These are phyloP conservation scores for Phytophthora agathidicida DNA, from an alignment of 352 stramenopile genomes.

Conservation along the genomic window DNA sequence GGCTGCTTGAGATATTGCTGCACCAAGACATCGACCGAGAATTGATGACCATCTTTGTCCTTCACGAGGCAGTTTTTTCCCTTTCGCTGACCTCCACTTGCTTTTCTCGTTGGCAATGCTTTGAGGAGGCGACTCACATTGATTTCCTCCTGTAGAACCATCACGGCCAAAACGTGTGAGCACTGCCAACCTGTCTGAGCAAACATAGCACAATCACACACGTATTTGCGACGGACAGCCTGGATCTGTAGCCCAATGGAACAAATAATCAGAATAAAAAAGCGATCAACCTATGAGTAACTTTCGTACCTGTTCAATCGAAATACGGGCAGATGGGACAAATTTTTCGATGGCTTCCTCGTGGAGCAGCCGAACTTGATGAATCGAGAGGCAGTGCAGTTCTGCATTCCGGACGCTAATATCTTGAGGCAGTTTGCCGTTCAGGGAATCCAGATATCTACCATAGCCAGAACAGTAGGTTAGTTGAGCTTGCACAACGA, in stretches of 20 bases:
- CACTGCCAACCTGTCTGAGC: conserved; percentile 9
- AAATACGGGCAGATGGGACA: background rate
- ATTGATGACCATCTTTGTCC: background rate
- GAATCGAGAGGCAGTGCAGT: conserved; percentile 9
- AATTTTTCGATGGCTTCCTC: background rate
- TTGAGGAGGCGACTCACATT: background rate
- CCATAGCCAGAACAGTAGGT: background rate
- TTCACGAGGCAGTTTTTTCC: background rate
- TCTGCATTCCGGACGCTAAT: background rate
- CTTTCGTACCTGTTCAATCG: background rate
- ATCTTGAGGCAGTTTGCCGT: conserved; percentile 1
- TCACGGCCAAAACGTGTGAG: conserved; percentile 8
- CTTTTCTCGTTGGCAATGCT: conserved; percentile 5
- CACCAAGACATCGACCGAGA: conserved; percentile 1
- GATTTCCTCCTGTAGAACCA: conserved; percentile 7
- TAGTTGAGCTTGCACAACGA: too few species aligned
- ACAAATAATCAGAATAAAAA: background rate
- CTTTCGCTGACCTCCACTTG: conserved; percentile 9
- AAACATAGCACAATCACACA: conserved; percentile 11
- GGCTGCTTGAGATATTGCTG: background rate
- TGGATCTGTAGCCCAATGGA: background rate
- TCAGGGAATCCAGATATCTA: conserved; percentile 12
- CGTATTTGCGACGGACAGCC: conserved; percentile 4
- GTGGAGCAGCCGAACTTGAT: conserved; percentile 5
- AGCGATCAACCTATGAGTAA: background rate